Base-by-base conservation (phyloP, 2,329 filamentous ascomycete species). In the Colletotrichum limetticola region DNA sequence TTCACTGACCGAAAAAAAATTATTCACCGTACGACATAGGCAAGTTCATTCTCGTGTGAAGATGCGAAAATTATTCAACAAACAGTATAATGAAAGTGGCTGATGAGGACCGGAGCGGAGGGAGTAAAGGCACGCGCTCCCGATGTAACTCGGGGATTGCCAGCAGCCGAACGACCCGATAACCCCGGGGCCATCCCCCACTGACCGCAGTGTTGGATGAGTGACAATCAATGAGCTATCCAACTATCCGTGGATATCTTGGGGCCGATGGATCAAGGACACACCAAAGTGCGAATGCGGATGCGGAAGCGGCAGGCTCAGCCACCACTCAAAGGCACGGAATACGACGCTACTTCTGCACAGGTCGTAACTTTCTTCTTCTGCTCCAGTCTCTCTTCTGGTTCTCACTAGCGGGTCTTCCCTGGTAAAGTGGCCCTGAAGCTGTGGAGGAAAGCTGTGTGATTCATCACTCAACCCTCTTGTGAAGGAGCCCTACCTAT, bases 301-400 rank as follows among this genome's bases (percentile, higher is more conserved):
- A 72, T 26, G 59, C 59, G 69, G 65, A 62, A 58, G 55, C 59
- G 66, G 70, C 55, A 32, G 59, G 46, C 60, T 57, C 60, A 65
- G 70, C 66, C 56, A 72, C 70, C 37, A 70, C 66, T 49, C 59
- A 59, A 28, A 32, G n/a, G 46, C 52, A 32, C 32, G 68, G 37
- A 58, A 68, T 57, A 62, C 68, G 58, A 64, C 70, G 66, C 66
- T 70, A 70, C 19, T 66, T 32, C 70, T 72, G 70, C 70, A 72
- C n/a, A 55, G 46, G 60, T 61, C 66, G 66, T 70, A 70, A 63
- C 42, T 53, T 53, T 32, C 19, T 55, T 42, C 53, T 24, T 37
- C 22, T 49, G 24, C 26, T 62, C 24, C 55, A 11, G 19, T 37
- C 61, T 64, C 30, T 37, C 30, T 37, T 37, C 22, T 37, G 12